A percentile compares a stretch with the other conserved stretches of the same genome.
Conservation (phyloP, 805 yeast species). For the Starmera quercuum region DNA sequence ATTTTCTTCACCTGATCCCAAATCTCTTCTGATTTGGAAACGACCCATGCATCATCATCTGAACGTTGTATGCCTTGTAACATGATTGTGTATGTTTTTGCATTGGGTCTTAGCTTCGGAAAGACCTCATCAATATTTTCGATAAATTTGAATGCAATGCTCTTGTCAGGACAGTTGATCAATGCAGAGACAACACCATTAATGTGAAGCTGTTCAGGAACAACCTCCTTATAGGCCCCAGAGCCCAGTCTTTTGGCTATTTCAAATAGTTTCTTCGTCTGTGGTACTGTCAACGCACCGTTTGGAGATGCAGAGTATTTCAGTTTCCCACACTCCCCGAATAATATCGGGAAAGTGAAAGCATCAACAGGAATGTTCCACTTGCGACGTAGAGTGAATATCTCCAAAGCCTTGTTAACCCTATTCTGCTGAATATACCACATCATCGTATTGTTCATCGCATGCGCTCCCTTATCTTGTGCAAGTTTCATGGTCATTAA, state of each 20-base stretch:
- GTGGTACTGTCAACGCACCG: no score
- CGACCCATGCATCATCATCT: conserved; percentile 3
- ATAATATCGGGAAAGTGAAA: conserved; percentile 36
- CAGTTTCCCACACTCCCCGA: conserved; percentile 34
- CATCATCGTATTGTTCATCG: conserved; percentile 53
- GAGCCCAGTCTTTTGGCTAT: conserved; percentile 22
- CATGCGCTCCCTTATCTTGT: conserved; percentile 41
- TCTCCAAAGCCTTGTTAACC: conserved; percentile 40
- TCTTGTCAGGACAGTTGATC: conserved; percentile 30
- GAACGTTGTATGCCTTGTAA: conserved; percentile 15
- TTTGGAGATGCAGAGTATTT: conserved; percentile 22
- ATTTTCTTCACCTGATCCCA: conserved; percentile 6
- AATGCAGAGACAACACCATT: conserved; percentile 41
- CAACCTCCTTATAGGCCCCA: conserved; percentile 17
- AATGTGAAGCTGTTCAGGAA: conserved; percentile 31
- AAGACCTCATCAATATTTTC: conserved; percentile 18
- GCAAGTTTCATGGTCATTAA: conserved; percentile 41
- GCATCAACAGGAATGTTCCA: conserved; percentile 51
- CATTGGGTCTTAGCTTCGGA: conserved; percentile 23
- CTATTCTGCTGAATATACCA: conserved; percentile 35
- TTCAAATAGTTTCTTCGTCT: conserved; percentile 24
- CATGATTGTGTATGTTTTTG: conserved; percentile 23
- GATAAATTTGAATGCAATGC: conserved; percentile 30
- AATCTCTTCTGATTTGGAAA: conserved; percentile 7
- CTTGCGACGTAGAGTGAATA: conserved; percentile 39